phyloP scores from a whole-genome alignment of 2,329 filamentous ascomycete species.

The Coniochaeta sp. region DNA sequence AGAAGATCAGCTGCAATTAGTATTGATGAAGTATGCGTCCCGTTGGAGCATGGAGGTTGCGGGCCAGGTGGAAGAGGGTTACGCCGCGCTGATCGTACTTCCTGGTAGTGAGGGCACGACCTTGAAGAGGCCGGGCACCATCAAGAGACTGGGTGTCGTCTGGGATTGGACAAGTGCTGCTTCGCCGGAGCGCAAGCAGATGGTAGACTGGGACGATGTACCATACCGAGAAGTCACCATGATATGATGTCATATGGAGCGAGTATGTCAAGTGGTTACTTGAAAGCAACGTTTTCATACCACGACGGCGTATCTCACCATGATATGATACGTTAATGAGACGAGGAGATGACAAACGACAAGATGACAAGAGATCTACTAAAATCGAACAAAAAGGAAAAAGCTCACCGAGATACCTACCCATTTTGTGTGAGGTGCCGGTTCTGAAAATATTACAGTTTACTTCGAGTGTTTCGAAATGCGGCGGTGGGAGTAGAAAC shows the following conservation, averaged over 20 bases:
- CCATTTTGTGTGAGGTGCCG: too few relatives aligned
- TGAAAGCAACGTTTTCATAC: too few relatives aligned
- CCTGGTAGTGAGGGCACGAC: background rate
- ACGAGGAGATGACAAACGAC: too few relatives aligned
- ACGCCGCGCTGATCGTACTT: background rate
- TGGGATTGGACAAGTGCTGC: slow-evolving; percentile 4
- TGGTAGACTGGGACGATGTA: slow-evolving; percentile 5
- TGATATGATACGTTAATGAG: too few relatives aligned
- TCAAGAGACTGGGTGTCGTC: background rate
- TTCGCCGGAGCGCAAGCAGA: background rate
- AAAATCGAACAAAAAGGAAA: too few relatives aligned
- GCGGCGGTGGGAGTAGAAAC: too few relatives aligned
- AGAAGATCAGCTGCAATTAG: background rate
- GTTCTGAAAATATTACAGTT: too few relatives aligned
- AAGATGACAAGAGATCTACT: too few relatives aligned
- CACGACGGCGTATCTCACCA: too few relatives aligned
- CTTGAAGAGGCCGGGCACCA: background rate
- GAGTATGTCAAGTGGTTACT: too few relatives aligned
- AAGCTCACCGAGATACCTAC: too few relatives aligned
- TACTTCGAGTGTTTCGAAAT: too few relatives aligned
- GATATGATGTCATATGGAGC: slow-evolving; percentile 1
- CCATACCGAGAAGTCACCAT: slow-evolving; percentile 2
- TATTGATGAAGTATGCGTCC: background rate
- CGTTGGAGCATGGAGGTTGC: background rate
- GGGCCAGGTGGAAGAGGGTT: background rate